Evolutionary conservation across 1,139 yeast genomes (phyloP), one percentile per base, ranked within the genome.

Genomic region (Arxiozyma telluris): DNA sequence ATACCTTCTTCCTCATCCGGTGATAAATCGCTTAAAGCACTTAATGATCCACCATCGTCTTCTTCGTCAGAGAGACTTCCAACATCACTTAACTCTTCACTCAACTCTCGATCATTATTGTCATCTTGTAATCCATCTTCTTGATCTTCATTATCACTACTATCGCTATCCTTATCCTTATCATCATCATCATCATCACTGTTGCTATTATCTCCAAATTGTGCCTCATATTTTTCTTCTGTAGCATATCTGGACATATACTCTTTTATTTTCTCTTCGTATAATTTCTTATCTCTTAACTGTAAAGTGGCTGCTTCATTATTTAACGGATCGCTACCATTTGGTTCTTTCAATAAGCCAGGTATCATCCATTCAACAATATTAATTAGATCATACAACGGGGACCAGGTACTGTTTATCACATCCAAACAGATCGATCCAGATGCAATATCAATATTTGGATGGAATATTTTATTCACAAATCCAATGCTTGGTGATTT

Each of bases 381-480:
- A 69, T 93, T 93, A 61, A 85, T 76, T 62, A 91, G 78, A 52
- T 93, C 98, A 75, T 90, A 93, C 91, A 93, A 87, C 2, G 98
- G 98, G 47, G 96, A 87, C 98, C 98, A 93, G 0, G 98, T 90
- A 67, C 93, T 97, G 70, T 93, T 93, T 61, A 93, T 91, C 41
- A 93, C 98, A 67, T 93, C 98, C 56, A 93, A 80, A 71, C 98
- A 93, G 17, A 93, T 97, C 0, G 95, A 84, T 0, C 98, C 98
- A 4, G 96, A 85, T 34, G 82, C 78, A 66, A 88, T 93, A 65
- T 88, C 96, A 57, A 88, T 87, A 67, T 93, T 93, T 7, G 98
- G 98, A 67, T 93, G 98, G 70, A 82, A 91, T 39, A 93, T 91
- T 68, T 85, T 87, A 70, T 91, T 93, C 55, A 83, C 83, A 68